Evolutionary conservation across 805 yeast genomes (phyloP).

Genomic region (Blastobotrys mokoenaii): DNA sequence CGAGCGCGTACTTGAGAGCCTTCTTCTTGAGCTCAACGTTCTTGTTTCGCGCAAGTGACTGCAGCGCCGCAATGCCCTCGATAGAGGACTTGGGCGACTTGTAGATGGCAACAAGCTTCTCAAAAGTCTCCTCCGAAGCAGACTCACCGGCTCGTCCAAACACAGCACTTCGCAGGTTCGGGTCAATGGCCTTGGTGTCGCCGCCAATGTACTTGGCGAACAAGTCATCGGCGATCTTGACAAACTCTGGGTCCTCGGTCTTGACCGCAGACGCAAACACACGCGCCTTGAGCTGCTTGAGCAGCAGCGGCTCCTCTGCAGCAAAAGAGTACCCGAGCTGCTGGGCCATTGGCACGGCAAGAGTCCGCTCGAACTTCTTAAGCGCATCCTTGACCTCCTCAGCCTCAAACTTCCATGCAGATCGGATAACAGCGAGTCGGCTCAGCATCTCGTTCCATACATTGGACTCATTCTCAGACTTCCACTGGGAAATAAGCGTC

Average conservation of each 20-base stretch:
- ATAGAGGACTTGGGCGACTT: conserved; percentile 51
- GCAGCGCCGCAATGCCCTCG: conserved; percentile 62
- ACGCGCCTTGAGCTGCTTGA: conserved; percentile 58
- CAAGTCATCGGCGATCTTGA: conserved; percentile 29
- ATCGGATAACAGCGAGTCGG: conserved; percentile 34
- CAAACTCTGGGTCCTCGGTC: conserved; percentile 28
- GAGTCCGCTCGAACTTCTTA: conserved; percentile 39
- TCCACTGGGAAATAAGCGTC: conserved; percentile 44
- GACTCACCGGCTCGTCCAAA: conserved; percentile 57
- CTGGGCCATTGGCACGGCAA: conserved; percentile 46
- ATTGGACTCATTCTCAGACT: conserved; percentile 37
- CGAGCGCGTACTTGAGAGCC: conserved; percentile 48
- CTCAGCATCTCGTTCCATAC: conserved; percentile 46
- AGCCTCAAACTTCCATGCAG: conserved; percentile 43
- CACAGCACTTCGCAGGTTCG: conserved; percentile 61
- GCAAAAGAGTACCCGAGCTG: conserved; percentile 59
- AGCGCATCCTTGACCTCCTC: conserved; percentile 34
- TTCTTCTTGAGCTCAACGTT: conserved; percentile 44
- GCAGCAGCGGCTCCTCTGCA: conserved; percentile 38
- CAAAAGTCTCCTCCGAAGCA: conserved; percentile 58
- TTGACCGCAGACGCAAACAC: conserved; percentile 34
- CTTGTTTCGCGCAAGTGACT: conserved; percentile 57
- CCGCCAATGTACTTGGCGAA: conserved; percentile 53
- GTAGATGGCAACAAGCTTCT: conserved; percentile 53
- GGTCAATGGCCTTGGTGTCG: conserved; percentile 60